phyloP scores from a whole-genome alignment of 495 filamentous ascomycete species.

The Bombardia bombarda region DNA sequence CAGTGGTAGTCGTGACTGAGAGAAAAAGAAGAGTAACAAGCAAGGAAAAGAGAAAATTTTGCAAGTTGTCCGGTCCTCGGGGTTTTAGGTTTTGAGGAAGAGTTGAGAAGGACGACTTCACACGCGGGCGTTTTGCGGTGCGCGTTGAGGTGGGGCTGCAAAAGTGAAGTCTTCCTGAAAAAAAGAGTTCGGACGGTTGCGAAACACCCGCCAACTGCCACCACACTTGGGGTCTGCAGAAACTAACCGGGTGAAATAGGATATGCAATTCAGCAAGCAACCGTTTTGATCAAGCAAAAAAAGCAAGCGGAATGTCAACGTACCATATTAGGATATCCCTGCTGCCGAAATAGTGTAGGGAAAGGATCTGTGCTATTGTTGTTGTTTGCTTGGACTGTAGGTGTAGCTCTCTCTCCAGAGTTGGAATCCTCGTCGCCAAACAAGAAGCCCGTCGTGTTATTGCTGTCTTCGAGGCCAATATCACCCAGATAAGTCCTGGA shows the following conservation, averaged over 20 bases:
- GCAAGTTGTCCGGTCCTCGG: too few species aligned
- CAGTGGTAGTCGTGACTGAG: too few species aligned
- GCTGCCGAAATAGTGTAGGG: constrained; percentile 67
- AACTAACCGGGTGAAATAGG: too few species aligned
- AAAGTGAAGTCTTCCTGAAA: too few species aligned
- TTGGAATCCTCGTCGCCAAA: constrained; percentile 72
- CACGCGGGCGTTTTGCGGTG: too few species aligned
- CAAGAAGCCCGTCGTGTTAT: constrained; percentile 70
- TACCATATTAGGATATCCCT: constrained; percentile 62
- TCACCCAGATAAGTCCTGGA: constrained; percentile 51
- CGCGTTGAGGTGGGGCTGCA: too few species aligned
- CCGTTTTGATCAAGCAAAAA: not conserved
- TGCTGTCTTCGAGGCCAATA: constrained; percentile 53
- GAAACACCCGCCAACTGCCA: too few species aligned
- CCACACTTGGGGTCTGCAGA: too few species aligned
- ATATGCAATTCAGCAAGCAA: too few species aligned
- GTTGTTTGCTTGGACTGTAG: constrained; percentile 46
- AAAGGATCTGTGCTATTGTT: constrained; percentile 72
- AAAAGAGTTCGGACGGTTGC: too few species aligned
- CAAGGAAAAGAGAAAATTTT: constrained; percentile 7
- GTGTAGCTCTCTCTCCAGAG: constrained; percentile 46
- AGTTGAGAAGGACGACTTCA: too few species aligned
- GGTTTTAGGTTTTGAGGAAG: too few species aligned
- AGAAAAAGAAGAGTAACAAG: constrained; percentile 11
- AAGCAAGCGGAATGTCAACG: constrained; percentile 27